Evolutionary conservation across 192 early-diverging fungal genomes (phyloP).

Genomic region (Backusella liffmaniae): DNA sequence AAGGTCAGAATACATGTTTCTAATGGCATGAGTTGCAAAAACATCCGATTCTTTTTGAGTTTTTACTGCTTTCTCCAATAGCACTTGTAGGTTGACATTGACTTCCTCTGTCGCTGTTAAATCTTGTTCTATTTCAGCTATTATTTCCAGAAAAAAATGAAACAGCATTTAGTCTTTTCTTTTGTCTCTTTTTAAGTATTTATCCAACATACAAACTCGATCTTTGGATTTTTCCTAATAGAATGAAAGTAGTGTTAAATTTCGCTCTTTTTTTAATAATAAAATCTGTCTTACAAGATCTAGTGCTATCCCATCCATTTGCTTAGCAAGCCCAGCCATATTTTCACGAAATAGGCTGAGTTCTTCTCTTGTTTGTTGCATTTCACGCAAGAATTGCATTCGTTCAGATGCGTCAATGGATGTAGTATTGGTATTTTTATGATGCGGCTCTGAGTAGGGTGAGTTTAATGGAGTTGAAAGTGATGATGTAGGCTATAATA

Average conservation of each 20-base stretch:
- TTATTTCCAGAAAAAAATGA: background rate
- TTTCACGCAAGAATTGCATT: slow-evolving; percentile 23
- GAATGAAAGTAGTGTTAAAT: background rate
- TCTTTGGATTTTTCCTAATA: slow-evolving; percentile 14
- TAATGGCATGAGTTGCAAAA: slow-evolving; percentile 28
- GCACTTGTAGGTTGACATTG: slow-evolving; percentile 37
- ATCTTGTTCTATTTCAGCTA: slow-evolving; percentile 31
- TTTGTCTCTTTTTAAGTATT: background rate
- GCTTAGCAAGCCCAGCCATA: slow-evolving; percentile 26
- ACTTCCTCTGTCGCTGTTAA: slow-evolving; percentile 33
- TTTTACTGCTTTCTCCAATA: slow-evolving; percentile 31
- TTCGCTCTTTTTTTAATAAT: background rate
- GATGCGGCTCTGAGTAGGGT: background rate
- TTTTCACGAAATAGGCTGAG: slow-evolving; percentile 19
- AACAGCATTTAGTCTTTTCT: background rate
- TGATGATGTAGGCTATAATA: background rate
- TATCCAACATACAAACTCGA: slow-evolving; percentile 14
- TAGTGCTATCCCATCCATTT: slow-evolving; percentile 25
- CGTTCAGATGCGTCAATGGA: slow-evolving; percentile 12
- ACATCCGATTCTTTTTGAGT: slow-evolving; percentile 34
- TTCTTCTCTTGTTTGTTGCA: slow-evolving; percentile 25
- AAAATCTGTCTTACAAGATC: slow-evolving; percentile 20
- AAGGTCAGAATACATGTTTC: slow-evolving; percentile 26
- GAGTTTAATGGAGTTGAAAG: slow-evolving; percentile 8
- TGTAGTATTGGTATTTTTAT: background rate